Evolutionary conservation across 495 filamentous ascomycete species (phyloP).

Genomic region (Tuber melanosporum): DNA sequence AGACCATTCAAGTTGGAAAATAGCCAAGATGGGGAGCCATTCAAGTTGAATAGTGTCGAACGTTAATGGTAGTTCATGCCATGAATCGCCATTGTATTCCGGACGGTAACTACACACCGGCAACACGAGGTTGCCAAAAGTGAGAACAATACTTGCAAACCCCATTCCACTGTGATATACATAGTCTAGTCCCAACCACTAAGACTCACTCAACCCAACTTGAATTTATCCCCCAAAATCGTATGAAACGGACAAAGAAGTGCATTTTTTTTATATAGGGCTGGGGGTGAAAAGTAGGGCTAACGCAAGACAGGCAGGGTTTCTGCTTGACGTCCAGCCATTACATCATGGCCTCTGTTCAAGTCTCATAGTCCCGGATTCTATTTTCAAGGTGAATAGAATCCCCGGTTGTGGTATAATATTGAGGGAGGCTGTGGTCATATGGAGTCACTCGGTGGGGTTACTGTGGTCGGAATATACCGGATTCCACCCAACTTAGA

Average conservation of each 20-base stretch:
- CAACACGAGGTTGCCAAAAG: neutral
- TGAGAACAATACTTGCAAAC: neutral
- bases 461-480: neutral
- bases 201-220: neutral
- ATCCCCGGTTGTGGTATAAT: neutral
- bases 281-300: neutral
- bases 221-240: neutral
- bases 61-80: neutral
- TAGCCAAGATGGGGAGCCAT: neutral
- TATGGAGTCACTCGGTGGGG: neutral
- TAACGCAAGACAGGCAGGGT: neutral
- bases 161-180: neutral
- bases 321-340: neutral
- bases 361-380: neutral
- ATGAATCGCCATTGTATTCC: neutral
- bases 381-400: neutral
- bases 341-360: neutral
- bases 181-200: neutral
- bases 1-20: neutral
- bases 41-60: neutral
- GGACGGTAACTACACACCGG: neutral
- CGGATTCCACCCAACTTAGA: neutral
- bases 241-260: neutral
- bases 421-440: neutral
- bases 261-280: neutral